These are phyloP conservation scores for Fusarium verrucosum DNA, from an alignment of 2,329 filamentous ascomycete genomes.

Conservation along the genomic window DNA sequence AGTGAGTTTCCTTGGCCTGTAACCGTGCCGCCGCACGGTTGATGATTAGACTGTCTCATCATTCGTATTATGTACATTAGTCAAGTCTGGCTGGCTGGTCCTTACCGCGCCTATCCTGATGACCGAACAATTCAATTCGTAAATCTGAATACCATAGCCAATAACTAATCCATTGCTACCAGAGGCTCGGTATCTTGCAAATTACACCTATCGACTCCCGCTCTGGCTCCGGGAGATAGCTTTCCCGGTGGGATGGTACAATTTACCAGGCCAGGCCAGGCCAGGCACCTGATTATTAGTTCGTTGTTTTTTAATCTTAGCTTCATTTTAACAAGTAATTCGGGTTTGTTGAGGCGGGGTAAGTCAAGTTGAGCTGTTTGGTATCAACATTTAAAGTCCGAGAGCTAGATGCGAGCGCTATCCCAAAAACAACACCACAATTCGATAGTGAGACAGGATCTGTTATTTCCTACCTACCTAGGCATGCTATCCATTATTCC, in stretches of 20 bases:
- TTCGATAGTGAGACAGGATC: background rate
- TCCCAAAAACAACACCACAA: background rate
- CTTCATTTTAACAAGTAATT: background rate
- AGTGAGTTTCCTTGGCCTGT: background rate
- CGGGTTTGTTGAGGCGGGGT: slow-evolving; percentile 19
- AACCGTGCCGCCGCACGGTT: slow-evolving; percentile 13
- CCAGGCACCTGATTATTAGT: too few relatives aligned
- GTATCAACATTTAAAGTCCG: background rate
- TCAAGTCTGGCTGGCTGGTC: background rate
- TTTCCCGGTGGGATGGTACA: slow-evolving; percentile 22
- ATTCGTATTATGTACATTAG: background rate
- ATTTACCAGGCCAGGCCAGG: slow-evolving; percentile 2
- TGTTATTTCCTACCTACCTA: background rate
- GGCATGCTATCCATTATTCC: background rate
- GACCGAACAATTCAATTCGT: background rate
- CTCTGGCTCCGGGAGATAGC: background rate
- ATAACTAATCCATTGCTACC: background rate
- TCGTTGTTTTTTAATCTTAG: slow-evolving; percentile 4
- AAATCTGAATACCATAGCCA: background rate
- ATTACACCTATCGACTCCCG: background rate
- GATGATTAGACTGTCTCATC: slow-evolving; percentile 11
- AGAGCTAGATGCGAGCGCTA: background rate
- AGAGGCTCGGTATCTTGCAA: background rate
- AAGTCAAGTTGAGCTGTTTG: background rate
- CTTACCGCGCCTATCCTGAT: background rate